phyloP scores from a whole-genome alignment of 2,329 filamentous ascomycete genomes.

The Stagonosporopsis cucurbitacearum region DNA sequence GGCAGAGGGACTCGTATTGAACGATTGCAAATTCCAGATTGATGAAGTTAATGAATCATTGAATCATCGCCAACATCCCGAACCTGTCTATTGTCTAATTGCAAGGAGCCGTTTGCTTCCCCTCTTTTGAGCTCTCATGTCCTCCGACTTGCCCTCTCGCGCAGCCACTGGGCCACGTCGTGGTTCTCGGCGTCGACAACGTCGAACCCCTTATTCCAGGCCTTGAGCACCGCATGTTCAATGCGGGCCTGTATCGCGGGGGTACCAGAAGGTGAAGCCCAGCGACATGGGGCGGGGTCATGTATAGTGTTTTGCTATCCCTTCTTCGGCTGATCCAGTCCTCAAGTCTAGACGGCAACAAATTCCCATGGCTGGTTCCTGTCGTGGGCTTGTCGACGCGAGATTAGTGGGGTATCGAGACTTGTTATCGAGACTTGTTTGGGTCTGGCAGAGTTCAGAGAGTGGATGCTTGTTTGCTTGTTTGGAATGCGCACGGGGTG shows the following conservation, averaged over 20 bases:
- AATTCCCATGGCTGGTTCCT: slow-evolving; percentile 87
- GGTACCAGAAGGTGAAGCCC: slow-evolving; percentile 96
- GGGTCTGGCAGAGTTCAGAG: no score
- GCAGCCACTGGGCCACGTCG: slow-evolving; percentile 88
- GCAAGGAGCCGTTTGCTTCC: no score
- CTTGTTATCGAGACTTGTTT: no score
- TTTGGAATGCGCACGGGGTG: no score
- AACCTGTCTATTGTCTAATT: no score
- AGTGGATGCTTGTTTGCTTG: no score
- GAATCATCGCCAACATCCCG: no score
- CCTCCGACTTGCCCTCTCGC: no score
- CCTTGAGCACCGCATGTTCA: slow-evolving; percentile 88
- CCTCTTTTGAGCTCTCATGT: no score
- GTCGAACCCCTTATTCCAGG: slow-evolving; percentile 98
- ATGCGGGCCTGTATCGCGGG: slow-evolving; percentile 92
- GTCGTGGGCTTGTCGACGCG: slow-evolving; percentile 25
- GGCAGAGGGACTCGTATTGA: background rate
- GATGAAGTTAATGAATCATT: background rate
- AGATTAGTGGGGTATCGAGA: no score
- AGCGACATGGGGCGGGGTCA: slow-evolving; percentile 73
- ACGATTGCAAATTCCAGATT: background rate
- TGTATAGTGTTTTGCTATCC: slow-evolving; percentile 67
- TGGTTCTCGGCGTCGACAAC: slow-evolving; percentile 89
- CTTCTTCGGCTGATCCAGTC: slow-evolving; percentile 89
- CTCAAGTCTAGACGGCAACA: slow-evolving; percentile 84